These are phyloP conservation scores for Macrolepiota dolichaula DNA, from an alignment of 768 basidiomycete genomes.

Conservation along the genomic window DNA sequence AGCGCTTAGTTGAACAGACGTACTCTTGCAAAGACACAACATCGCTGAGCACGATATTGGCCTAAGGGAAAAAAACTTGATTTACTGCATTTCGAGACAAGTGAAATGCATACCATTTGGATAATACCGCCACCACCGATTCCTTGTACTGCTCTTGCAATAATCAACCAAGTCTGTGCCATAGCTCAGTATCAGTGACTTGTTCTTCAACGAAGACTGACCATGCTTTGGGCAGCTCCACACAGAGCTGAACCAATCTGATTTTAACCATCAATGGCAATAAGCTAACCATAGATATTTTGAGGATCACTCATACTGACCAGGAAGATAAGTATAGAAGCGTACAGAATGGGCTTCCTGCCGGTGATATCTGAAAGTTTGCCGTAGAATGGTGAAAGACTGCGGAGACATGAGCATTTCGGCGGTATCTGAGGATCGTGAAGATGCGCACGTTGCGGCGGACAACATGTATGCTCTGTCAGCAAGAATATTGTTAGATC, in stretches of 20 bases:
- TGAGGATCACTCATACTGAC: slow-evolving; percentile 29
- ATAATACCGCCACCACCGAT: slow-evolving; percentile 82
- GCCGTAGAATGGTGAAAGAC: slow-evolving; percentile 72
- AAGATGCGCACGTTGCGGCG: slow-evolving; percentile 39
- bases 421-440: background rate
- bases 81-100: background rate
- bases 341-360: slow-evolving; percentile 68
- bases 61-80: slow-evolving; percentile 22
- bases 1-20: background rate
- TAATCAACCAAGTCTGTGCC: slow-evolving; percentile 61
- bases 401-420: slow-evolving; percentile 15
- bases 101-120: slow-evolving; percentile 47
- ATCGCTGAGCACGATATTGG: slow-evolving; percentile 77
- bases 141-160: slow-evolving; percentile 77
- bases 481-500: slow-evolving; percentile 8
- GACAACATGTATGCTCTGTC: slow-evolving; percentile 71
- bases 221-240: slow-evolving; percentile 76
- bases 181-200: background rate
- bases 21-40: slow-evolving; percentile 79
- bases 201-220: slow-evolving; percentile 16
- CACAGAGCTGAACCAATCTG: slow-evolving; percentile 79
- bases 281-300: background rate
- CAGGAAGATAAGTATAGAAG: slow-evolving; percentile 65
- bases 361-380: slow-evolving; percentile 63
- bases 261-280: background rate